These are phyloP conservation scores for Aspergillus carlsbadensis DNA, from an alignment of 495 filamentous ascomycete genomes.

Conservation along the genomic window DNA sequence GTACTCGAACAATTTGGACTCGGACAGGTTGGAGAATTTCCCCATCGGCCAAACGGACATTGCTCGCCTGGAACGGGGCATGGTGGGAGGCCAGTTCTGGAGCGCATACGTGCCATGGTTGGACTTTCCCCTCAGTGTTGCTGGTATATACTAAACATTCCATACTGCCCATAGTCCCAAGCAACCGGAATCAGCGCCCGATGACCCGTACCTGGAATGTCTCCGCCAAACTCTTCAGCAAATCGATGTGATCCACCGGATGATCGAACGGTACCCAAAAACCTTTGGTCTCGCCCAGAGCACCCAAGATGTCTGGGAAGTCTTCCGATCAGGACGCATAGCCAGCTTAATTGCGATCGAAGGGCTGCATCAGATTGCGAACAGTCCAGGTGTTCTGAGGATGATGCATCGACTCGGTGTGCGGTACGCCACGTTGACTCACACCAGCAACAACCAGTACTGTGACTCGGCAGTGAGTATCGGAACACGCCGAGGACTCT, in stretches of 20 bases:
- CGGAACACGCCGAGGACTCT: not conserved
- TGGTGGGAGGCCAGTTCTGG: not conserved
- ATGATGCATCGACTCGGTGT: slow-evolving; percentile 35
- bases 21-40: not conserved
- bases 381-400: slow-evolving; percentile 30
- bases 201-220: not conserved
- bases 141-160: not conserved
- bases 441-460: slow-evolving; percentile 37
- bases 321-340: slow-evolving; percentile 18
- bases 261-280: slow-evolving; percentile 22
- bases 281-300: not conserved
- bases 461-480: slow-evolving; percentile 8
- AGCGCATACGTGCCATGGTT: not conserved
- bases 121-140: not conserved
- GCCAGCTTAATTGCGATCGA: slow-evolving; percentile 28
- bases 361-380: slow-evolving; percentile 29
- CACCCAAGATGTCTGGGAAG: slow-evolving; percentile 10
- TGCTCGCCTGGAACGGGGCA: not conserved
- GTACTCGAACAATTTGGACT: not conserved
- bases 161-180: not conserved
- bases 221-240: slow-evolving; percentile 33
- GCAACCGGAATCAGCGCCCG: not conserved
- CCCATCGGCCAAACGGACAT: not conserved
- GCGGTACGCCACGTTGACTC: slow-evolving; percentile 36
- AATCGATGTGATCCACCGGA: slow-evolving; percentile 33